Base-by-base conservation (phyloP, 352 stramenopile genomes). In the Blastocystis sp. region DNA sequence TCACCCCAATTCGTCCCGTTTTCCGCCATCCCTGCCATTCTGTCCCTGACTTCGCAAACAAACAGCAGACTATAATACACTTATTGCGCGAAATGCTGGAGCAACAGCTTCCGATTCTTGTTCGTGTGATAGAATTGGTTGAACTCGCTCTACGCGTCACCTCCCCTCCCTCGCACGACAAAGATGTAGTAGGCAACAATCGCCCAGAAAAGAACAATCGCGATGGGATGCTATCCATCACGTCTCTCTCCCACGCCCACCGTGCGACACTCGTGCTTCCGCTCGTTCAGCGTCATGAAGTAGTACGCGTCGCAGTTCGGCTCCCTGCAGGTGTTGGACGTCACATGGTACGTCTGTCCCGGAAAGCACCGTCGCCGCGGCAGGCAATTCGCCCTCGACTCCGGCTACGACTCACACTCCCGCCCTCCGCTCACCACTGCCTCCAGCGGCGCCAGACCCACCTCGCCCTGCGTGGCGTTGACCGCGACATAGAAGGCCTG, bases 241-340 rank as follows among this genome's bases (percentile, higher is more conserved):
- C 28, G 0, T 17, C 21, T 5, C 11, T 1, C 5, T 65, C n/a
- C 53, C 28, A 34, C 23, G 21, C 71, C 23, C 66, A 81, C 71
- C 5, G 71, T 81, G 2, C 56, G 71, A 66, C 71, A 81, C 48
- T 81, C 71, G 45, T 81, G 71, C 43, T 60, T 64, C n/a, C 66
- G 48, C 28, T 65, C 71, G 43, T 81, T 81, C 48, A 81, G 43
- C 28, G 71, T 64, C 71, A 81, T 81, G 60, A 81, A 81, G 43
- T 81, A 81, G 40, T 81, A 81, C 5, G 71, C 43, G 43, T 81
- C 71, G 28, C 71, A 81, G 17, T 81, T 81, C 17, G 71, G 71
- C 43, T 81, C 71, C 3, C 28, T 62, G 53, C 71, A 81, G 21
- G 38, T n/a, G 23, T 81, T 81, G 14, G 71, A 65, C 28, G 71